Evolutionary conservation across 345 rosid genomes (phyloP).

Genomic region (Rubroshorea leprosula): DNA sequence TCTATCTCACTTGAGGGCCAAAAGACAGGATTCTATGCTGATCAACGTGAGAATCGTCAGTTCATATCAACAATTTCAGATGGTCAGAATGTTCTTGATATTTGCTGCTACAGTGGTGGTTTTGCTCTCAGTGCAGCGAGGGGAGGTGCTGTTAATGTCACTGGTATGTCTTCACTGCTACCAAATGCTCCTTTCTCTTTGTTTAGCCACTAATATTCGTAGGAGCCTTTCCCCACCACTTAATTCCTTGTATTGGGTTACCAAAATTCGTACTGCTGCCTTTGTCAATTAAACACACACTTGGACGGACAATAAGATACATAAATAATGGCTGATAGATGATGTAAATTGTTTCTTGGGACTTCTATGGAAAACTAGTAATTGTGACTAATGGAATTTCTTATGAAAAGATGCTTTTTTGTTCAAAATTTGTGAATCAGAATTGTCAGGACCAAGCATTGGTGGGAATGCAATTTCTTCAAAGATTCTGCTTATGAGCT

Average conservation of each 20-base stretch:
- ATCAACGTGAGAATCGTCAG: slow-evolving; percentile 70
- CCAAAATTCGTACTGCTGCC: too few species aligned
- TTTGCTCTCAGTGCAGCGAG: slow-evolving; percentile 67
- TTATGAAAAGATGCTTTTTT: too few species aligned
- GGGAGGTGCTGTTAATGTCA: slow-evolving; percentile 64
- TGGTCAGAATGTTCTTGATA: slow-evolving; percentile 71
- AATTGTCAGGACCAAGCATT: not conserved
- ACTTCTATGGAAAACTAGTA: too few species aligned
- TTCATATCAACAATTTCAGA: slow-evolving; percentile 64
- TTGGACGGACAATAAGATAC: too few species aligned
- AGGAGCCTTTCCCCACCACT: too few species aligned
- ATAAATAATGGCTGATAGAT: too few species aligned
- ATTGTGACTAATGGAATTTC: too few species aligned
- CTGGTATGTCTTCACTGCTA: slow-evolving; percentile 32
- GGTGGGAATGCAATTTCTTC: not conserved
- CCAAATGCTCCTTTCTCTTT: not conserved
- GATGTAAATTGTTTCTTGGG: too few species aligned
- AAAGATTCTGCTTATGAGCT: too few species aligned
- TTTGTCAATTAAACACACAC: too few species aligned
- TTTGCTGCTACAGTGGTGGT: slow-evolving; percentile 91
- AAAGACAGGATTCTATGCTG: slow-evolving; percentile 91
- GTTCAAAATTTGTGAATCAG: too few species aligned
- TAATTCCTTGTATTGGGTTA: too few species aligned
- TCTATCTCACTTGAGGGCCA: slow-evolving; percentile 69
- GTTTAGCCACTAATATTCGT: not conserved